These are phyloP conservation scores for Onygenales sp. DNA, from an alignment of 2,329 filamentous ascomycete genomes.

Conservation along the genomic window DNA sequence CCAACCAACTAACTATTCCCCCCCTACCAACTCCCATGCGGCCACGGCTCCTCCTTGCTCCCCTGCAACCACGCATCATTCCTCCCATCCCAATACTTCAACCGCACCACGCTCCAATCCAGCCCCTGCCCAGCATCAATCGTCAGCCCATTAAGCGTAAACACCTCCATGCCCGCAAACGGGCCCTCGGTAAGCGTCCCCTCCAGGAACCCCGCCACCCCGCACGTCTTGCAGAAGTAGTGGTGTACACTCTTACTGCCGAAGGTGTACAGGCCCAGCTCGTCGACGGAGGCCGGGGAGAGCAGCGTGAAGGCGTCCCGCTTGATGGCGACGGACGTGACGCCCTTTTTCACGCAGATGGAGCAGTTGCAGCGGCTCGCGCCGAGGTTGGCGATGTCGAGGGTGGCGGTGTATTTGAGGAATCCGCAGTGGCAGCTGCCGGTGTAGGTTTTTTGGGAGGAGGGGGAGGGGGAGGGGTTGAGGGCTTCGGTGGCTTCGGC, in stretches of 20 bases:
- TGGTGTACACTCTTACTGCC: slow-evolving; percentile 4
- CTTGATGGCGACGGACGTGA: not conserved
- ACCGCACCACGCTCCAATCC: slow-evolving; percentile 8
- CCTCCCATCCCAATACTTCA: slow-evolving; percentile 9
- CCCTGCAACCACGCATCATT: slow-evolving; percentile 5
- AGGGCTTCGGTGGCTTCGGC: not conserved
- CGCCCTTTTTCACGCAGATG: slow-evolving; percentile 11
- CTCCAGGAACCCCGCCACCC: slow-evolving; percentile 5
- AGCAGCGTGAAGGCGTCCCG: slow-evolving; percentile 4
- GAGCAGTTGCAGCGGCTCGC: slow-evolving; percentile 9
- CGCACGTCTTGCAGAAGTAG: slow-evolving; percentile 11
- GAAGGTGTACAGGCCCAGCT: slow-evolving; percentile 7
- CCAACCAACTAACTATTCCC: not conserved
- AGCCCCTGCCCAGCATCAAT: slow-evolving; percentile 6
- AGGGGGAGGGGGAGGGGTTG: not conserved
- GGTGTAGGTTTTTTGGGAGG: slow-evolving; percentile 4
- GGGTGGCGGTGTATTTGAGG: slow-evolving; percentile 10
- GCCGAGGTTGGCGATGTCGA: slow-evolving; percentile 10
- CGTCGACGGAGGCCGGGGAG: slow-evolving; percentile 5
- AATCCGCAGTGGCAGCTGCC: slow-evolving; percentile 11
- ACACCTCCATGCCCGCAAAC: not conserved
- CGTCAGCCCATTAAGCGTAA: slow-evolving; percentile 7
- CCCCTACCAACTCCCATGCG: slow-evolving; percentile 6
- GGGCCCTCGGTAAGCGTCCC: not conserved
- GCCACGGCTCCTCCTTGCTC: slow-evolving; percentile 4